A percentile compares a stretch with the other conserved stretches of the same genome.
These are phyloP conservation scores for Vigna hirtella DNA, from an alignment of 306 rosid genomes.

Conservation along the genomic window DNA sequence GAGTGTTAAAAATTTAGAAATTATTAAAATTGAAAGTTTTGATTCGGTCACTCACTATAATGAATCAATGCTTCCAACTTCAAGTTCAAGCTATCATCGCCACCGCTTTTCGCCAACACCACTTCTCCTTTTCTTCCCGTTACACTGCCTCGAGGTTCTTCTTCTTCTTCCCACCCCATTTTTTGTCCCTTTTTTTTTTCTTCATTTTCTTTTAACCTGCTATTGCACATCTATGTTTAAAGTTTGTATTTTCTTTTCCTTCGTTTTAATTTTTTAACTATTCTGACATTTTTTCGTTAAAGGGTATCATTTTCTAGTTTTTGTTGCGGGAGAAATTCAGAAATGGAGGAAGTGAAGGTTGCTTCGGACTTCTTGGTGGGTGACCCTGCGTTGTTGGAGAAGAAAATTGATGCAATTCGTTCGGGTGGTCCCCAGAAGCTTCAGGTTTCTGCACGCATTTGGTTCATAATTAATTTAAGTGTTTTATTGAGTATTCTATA, in stretches of 20 bases:
- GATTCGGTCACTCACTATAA: neutral
- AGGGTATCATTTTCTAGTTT: constrained; percentile 51
- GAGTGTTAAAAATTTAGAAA: too few relatives aligned
- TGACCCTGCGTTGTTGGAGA: constrained; percentile 52
- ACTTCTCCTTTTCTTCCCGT: constrained; percentile 32
- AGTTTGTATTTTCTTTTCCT: neutral
- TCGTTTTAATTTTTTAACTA: neutral
- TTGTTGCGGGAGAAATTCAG: constrained; percentile 38
- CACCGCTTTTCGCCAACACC: constrained; percentile 16
- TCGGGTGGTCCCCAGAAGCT: constrained; percentile 65
- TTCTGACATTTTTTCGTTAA: neutral
- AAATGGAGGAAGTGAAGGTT: constrained; percentile 52
- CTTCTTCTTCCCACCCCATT: neutral
- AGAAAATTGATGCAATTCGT: constrained; percentile 66
- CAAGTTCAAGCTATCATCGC: constrained; percentile 47
- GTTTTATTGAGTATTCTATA: constrained; percentile 1
- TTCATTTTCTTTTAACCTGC: neutral
- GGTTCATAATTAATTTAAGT: neutral
- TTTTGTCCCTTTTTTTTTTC: neutral
- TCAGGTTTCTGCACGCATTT: constrained; percentile 56
- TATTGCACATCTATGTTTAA: neutral
- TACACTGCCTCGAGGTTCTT: constrained; percentile 47
- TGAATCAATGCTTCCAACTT: constrained; percentile 51
- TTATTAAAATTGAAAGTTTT: too few relatives aligned
- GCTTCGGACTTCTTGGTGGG: constrained; percentile 47